Evolutionary conservation across 805 yeast species (phyloP).

Genomic region (Metschnikowia hibisci): DNA sequence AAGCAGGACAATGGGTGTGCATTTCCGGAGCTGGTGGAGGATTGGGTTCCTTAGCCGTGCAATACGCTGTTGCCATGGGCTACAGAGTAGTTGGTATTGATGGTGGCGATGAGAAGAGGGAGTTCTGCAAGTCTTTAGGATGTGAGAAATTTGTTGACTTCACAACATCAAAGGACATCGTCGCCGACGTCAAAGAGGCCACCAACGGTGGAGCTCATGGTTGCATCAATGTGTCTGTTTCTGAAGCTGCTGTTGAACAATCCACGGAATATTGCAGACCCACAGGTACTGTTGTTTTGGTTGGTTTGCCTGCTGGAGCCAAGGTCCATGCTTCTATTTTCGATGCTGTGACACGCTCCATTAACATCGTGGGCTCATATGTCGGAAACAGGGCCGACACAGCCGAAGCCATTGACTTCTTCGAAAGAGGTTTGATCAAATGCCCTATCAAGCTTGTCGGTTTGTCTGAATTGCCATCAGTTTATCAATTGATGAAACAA

Average conservation of each 20-base stretch:
- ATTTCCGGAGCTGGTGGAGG: slow-evolving; percentile 83
- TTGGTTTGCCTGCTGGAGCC: slow-evolving; percentile 46
- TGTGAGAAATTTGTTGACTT: slow-evolving; percentile 65
- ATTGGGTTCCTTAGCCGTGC: slow-evolving; percentile 70
- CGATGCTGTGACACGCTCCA: slow-evolving; percentile 38
- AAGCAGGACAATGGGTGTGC: slow-evolving; percentile 70
- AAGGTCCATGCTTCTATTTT: slow-evolving; percentile 38
- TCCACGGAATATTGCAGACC: slow-evolving; percentile 38
- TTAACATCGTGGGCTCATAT: slow-evolving; percentile 40
- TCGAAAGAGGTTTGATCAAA: slow-evolving; percentile 40
- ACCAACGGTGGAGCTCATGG: slow-evolving; percentile 62
- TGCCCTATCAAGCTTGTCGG: slow-evolving; percentile 41
- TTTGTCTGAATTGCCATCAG: slow-evolving; percentile 37
- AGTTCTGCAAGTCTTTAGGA: slow-evolving; percentile 51
- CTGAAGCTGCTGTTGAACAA: slow-evolving; percentile 48
- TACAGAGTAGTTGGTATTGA: slow-evolving; percentile 64
- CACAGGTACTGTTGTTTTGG: slow-evolving; percentile 41
- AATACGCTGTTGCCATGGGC: slow-evolving; percentile 76
- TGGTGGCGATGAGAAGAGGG: slow-evolving; percentile 62
- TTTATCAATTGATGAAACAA: slow-evolving; percentile 39
- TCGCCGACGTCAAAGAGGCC: slow-evolving; percentile 40
- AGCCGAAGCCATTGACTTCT: slow-evolving; percentile 44
- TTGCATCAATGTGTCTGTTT: slow-evolving; percentile 47
- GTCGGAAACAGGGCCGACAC: slow-evolving; percentile 47
- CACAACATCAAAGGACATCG: slow-evolving; percentile 48